These are phyloP conservation scores for Sphaerulina vaccinii DNA, from an alignment of 2,329 filamentous ascomycete genomes.

Conservation along the genomic window DNA sequence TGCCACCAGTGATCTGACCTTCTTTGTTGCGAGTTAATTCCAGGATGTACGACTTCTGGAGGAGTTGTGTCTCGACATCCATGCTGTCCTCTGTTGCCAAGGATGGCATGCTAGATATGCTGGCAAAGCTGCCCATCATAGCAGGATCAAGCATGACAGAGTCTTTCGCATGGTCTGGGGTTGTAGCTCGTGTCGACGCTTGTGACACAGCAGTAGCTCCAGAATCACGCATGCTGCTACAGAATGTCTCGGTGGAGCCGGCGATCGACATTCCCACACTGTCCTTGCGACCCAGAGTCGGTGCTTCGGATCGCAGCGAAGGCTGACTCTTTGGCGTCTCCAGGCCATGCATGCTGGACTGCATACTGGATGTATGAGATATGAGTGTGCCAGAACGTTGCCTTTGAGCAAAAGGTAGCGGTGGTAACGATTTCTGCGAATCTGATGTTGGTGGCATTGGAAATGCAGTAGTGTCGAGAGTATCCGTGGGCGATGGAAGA, in stretches of 20 bases:
- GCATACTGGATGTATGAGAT: constrained; percentile 19
- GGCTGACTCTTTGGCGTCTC: constrained; percentile 21
- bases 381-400: constrained; percentile 16
- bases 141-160: constrained; percentile 51
- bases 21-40: constrained; percentile 94
- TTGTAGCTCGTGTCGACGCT: constrained; percentile 83
- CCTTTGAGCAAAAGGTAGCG: constrained; percentile 12
- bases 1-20: constrained; percentile 89
- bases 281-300: constrained; percentile 51
- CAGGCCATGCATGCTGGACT: background rate
- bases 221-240: constrained; percentile 71
- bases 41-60: constrained; percentile 89
- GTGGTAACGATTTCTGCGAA: constrained; percentile 14
- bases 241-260: constrained; percentile 74
- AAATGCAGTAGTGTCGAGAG: constrained; percentile 9
- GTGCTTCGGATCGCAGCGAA: constrained; percentile 17
- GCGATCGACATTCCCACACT: constrained; percentile 73
- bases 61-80: constrained; percentile 76
- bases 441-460: constrained; percentile 7
- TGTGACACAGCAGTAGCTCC: constrained; percentile 77
- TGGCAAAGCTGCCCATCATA: constrained; percentile 60
- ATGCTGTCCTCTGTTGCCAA: constrained; percentile 71
- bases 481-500: constrained; percentile 12
- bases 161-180: constrained; percentile 66
- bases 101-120: constrained; percentile 62